Evolutionary conservation across 306 rosid genomes (phyloP).

Genomic region (Lablab purpureus): DNA sequence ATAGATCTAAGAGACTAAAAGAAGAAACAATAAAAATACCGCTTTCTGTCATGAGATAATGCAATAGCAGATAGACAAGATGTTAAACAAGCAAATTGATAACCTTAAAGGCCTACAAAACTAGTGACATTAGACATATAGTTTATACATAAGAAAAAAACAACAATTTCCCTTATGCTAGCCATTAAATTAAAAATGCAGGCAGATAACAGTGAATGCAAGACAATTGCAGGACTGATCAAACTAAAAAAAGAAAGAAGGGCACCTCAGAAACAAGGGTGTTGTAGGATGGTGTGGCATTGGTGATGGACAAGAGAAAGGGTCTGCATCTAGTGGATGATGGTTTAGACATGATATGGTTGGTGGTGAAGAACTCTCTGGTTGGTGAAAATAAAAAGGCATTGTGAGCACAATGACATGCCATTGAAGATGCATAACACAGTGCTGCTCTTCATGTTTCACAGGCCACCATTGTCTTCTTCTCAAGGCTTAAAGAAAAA

Average conservation of each 20-base stretch:
- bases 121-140: conserved; percentile 16
- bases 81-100: conserved; percentile 22
- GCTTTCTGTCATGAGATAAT: conserved; percentile 13
- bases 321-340: conserved; percentile 58
- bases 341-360: conserved; percentile 40
- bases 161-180: conserved; percentile 13
- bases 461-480: conserved; percentile 60
- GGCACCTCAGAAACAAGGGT: conserved; percentile 83
- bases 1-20: background rate
- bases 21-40: background rate
- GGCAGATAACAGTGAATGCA: conserved; percentile 4
- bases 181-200: conserved; percentile 36
- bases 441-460: conserved; percentile 67
- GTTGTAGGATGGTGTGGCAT: conserved; percentile 64
- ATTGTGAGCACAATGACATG: conserved; percentile 68
- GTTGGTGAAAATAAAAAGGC: conserved; percentile 64
- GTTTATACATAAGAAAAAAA: background rate
- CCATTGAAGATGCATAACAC: conserved; percentile 89
- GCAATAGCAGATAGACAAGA: conserved; percentile 1
- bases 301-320: conserved; percentile 55
- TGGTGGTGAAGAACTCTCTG: conserved; percentile 45
- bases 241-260: background rate
- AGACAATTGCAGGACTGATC: conserved; percentile 4
- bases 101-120: conserved; percentile 3
- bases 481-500: conserved; percentile 14